Evolutionary conservation across 345 rosid genomes (phyloP).

Genomic region (Brassica juncea): DNA sequence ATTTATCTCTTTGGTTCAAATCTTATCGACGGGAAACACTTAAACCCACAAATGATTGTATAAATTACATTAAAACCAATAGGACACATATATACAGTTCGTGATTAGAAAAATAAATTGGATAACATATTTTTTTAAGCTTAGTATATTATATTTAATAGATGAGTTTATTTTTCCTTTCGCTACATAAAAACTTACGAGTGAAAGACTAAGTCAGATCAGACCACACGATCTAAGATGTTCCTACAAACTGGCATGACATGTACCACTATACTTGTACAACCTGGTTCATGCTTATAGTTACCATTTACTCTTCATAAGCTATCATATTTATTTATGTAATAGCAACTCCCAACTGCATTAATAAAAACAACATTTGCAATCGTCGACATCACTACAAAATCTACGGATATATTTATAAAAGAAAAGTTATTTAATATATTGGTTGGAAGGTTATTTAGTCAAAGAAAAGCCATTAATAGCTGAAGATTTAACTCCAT

Average conservation of each 20-base stretch:
- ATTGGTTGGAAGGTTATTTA: slow-evolving; percentile 35
- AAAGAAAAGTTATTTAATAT: slow-evolving; percentile 15
- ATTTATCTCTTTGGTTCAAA: slow-evolving; percentile 22
- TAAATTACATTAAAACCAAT: neutral
- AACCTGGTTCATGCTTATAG: slow-evolving; percentile 6
- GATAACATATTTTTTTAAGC: neutral
- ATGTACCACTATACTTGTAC: slow-evolving; percentile 3
- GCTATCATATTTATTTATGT: slow-evolving; percentile 19
- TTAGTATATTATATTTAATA: neutral
- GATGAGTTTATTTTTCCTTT: neutral
- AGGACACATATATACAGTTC: neutral
- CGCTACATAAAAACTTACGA: neutral
- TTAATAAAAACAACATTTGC: slow-evolving; percentile 19
- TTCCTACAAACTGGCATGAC: slow-evolving; percentile 10
- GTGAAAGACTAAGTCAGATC: neutral
- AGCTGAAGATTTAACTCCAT: slow-evolving; percentile 17
- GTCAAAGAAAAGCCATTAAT: slow-evolving; percentile 40
- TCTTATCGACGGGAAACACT: slow-evolving; percentile 17
- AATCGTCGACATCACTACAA: slow-evolving; percentile 21
- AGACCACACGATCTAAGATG: neutral
- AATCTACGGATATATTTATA: slow-evolving; percentile 15
- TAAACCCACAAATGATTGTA: slow-evolving; percentile 18
- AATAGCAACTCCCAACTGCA: slow-evolving; percentile 37
- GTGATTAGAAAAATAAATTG: neutral
- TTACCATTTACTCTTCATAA: slow-evolving; percentile 27